Base-by-base conservation (phyloP, 768 basidiomycete species). In the Pulveroboletus ravenelii region DNA sequence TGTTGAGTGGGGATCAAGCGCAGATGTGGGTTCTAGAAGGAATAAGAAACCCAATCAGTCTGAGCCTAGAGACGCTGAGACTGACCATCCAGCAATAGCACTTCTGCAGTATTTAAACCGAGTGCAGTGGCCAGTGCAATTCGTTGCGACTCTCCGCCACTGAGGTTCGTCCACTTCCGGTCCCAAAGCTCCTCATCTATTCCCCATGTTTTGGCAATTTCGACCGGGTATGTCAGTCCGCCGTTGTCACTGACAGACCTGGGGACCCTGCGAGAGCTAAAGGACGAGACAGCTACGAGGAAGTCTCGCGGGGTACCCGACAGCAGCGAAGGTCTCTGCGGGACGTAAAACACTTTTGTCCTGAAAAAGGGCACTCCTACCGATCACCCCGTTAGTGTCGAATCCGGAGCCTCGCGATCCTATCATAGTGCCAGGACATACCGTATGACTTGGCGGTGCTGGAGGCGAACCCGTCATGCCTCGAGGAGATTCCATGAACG, bases 101-200 rank as follows among this genome's bases (percentile, higher is more conserved):
- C 73, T 61, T 93, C 89, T 0, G 90, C 89, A 0, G 82, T 81
- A 41, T 83, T 74, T 38, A 92, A 64, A 1, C 87, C 84, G 2
- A 91, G 62, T 0, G 87, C 87, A 9, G 85, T 75, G 15, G 91
- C 87, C 47, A 94, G 65, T 10, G 84, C 80, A n/a, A 93, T 78
- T 41, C 93, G 75, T 65, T 95, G 93, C 1, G 81, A 77, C 65
- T 95, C 93, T 15, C 93, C 93, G 1, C 91, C 93, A 57, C 88
- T 91, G 59, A 95, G 69, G 40, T 78, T 81, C 9, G 79, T 68
- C 93, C 93, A 95, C 12, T 78, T 75, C 30, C 91, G 74, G 51
- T 82, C 79, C 91, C 92, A 94, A 18, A 93, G 73, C 38, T 79
- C 74, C 2, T 71, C 60, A 6, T 82, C 78, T 34, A 93, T 72